Base-by-base conservation (phyloP, 169 alveolate genomes). In the Theileria annulata region DNA sequence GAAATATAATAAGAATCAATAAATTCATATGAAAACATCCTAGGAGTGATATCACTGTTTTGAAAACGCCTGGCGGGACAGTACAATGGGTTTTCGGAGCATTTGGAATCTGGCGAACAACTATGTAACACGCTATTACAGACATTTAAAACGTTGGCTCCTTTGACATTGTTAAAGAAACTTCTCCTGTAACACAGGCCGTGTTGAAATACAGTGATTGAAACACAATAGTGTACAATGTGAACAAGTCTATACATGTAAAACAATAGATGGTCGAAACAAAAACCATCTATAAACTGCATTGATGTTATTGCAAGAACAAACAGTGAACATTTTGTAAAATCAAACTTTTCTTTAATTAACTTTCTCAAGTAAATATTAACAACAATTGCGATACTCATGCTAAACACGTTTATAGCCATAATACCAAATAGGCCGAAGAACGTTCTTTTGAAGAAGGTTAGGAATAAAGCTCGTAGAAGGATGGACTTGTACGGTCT, bases 181-280 rank as follows among this genome's bases (percentile, higher is more conserved):
- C 51, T 74, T 27, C 84, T 77, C 3, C 88, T 68, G 27, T 75
- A 78, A 25, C 80, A 81, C 74, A 81, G 21, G 6, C 85, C 85
- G 37, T 81, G 88, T 48, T 81, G 88, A 62, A 81, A 81, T 0
- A 81, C 51, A 3, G 88, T 81, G 30, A 81, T 81, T 10, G 88
- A 81, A 27, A 62, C 59, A 10, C 82, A 54, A 6, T 71, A 25
- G 33, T 81, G 82, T 66, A 81, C 75, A 2, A 81, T 66, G 48
- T 49, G 19, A 8, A 59, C 72, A 42, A 81, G 69, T 17, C 88
- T 59, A 17, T 27, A 69, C 33, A 35, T 74, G 68, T 72, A 71
- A 70, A 75, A 81, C 49, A 62, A 74, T 17, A 75, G 37, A 31
- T 81, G 85, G 68, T 81, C 82, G 33, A 70, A 62, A n/a, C 74